phyloP scores from a whole-genome alignment of 805 yeast species.

The Metschnikowia shivogae region DNA sequence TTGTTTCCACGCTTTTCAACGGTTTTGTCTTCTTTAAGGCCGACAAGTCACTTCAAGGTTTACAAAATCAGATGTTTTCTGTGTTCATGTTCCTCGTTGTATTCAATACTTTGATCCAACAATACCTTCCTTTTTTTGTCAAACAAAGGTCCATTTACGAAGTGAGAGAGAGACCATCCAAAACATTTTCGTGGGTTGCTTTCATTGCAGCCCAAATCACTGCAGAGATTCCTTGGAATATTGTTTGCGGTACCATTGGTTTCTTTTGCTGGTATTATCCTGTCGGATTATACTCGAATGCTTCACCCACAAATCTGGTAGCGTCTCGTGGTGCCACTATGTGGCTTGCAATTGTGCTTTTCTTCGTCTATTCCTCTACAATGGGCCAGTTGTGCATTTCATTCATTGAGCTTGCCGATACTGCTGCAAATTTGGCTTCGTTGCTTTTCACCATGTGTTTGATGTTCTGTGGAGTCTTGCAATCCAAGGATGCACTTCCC shows the following conservation, averaged over 20 bases:
- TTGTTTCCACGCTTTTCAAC: constrained; percentile 51
- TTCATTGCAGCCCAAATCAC: constrained; percentile 36
- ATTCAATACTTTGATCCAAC: constrained; percentile 36
- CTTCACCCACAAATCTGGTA: constrained; percentile 13
- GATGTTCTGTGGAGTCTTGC: constrained; percentile 52
- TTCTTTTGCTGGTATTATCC: constrained; percentile 63
- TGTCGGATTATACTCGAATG: constrained; percentile 11
- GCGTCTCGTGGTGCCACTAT: constrained; percentile 31
- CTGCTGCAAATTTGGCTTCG: constrained; percentile 57
- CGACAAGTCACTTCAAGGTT: constrained; percentile 47
- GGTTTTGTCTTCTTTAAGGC: constrained; percentile 74
- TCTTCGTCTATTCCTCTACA: constrained; percentile 17
- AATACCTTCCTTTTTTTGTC: constrained; percentile 39
- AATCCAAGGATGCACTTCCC: constrained; percentile 39
- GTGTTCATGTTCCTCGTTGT: constrained; percentile 41
- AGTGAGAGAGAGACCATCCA: constrained; percentile 41
- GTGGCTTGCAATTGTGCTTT: constrained; percentile 25
- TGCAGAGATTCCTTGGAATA: constrained; percentile 46
- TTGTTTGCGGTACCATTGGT: constrained; percentile 51
- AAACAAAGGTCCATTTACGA: constrained; percentile 41
- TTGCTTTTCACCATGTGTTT: constrained; percentile 53
- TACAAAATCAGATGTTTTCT: constrained; percentile 62
- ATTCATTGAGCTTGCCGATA: constrained; percentile 37
- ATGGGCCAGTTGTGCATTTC: constrained; percentile 20
- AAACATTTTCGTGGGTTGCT: constrained; percentile 39